Conservation (phyloP, 2,329 filamentous ascomycete genomes). For the Penicillium sp. region DNA sequence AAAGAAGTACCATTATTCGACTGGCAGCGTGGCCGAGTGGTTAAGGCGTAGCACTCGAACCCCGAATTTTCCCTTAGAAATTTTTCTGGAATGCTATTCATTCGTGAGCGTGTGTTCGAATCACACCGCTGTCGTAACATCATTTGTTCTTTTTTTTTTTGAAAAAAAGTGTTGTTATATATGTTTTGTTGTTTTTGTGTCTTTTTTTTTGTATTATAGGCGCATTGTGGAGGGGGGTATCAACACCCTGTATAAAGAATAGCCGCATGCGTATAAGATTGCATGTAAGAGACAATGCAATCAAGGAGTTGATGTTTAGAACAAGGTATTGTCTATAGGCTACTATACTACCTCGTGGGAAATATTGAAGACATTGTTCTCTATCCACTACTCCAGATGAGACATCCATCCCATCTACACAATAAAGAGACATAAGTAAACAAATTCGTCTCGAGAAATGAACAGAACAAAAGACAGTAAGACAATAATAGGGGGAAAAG, state of each 20-base stretch:
- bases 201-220: no score
- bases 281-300: neutral
- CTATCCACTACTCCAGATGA: constrained; percentile 26
- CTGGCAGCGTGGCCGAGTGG: neutral
- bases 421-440: constrained; percentile 26
- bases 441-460: constrained; percentile 32
- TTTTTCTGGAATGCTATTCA: neutral
- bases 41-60: neutral
- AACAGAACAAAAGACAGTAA: constrained; percentile 15
- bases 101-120: constrained; percentile 1
- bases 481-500: constrained; percentile 22
- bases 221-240: no score
- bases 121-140: constrained; percentile 1
- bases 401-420: constrained; percentile 26
- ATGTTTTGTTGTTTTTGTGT: no score
- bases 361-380: constrained; percentile 20
- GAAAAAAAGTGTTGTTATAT: no score
- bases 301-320: neutral
- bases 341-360: neutral
- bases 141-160: neutral
- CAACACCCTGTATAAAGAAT: no score
- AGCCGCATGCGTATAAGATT: no score
- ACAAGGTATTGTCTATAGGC: neutral
- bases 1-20: no score
- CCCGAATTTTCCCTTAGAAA: neutral